Conservation (phyloP, 169 alveolate species). For the Plasmodium vinckei region DNA sequence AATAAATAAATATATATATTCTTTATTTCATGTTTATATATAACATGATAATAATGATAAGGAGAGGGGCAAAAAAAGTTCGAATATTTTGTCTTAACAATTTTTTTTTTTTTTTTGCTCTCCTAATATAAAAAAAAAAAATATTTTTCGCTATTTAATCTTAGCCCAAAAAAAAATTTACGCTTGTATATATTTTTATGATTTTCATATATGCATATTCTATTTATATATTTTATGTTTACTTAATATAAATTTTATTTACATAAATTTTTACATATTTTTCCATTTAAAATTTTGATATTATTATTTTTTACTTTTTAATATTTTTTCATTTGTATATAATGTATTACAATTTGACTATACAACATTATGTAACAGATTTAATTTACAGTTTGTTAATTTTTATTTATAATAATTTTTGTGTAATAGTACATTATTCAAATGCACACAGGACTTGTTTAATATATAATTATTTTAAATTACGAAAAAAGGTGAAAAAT, state of each 20-base stretch:
- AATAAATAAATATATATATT: constrained; percentile 4
- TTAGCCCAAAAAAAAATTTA: constrained; percentile 15
- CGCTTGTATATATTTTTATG: constrained; percentile 12
- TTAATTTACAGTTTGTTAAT: too few species aligned
- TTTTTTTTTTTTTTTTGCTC: constrained; percentile 13
- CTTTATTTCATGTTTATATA: constrained; percentile 1
- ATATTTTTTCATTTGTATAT: too few species aligned
- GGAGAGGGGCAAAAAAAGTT: neutral
- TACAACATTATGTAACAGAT: too few species aligned
- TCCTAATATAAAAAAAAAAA: constrained; percentile 23
- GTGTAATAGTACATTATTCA: too few species aligned
- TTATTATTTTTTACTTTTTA: too few species aligned
- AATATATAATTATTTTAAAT: too few species aligned
- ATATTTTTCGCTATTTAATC: constrained; percentile 9
- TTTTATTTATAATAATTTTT: too few species aligned
- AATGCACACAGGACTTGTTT: too few species aligned
- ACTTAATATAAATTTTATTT: constrained; percentile 1
- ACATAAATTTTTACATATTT: too few species aligned
- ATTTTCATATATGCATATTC: constrained; percentile 19
- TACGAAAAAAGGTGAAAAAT: too few species aligned
- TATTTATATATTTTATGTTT: constrained; percentile 9
- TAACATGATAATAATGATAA: neutral
- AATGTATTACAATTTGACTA: too few species aligned
- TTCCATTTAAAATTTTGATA: too few species aligned
- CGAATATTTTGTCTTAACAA: constrained; percentile 20